Evolutionary conservation across 345 rosid genomes (phyloP), one percentile per base, ranked within the genome.

Genomic region (Luvunga scandens): DNA sequence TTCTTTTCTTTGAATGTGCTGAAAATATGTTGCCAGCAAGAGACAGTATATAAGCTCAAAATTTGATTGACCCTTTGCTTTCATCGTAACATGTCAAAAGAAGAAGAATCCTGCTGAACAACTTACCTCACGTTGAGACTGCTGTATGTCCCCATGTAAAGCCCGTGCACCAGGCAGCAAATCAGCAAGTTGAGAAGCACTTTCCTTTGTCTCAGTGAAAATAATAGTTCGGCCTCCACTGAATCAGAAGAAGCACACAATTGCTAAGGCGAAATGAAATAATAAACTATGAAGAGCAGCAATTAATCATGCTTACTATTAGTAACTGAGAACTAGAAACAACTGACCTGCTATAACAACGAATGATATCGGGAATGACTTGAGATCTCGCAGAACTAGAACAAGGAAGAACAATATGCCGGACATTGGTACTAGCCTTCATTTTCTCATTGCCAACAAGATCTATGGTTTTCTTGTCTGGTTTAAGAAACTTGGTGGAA

Each of bases 401-500:
- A 81, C 98, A 97, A 38, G 98, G 98, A 80, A 97, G 83, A 67
- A 88, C 91, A 79, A 94, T 90, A 79, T 97, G 99, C 81, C 96
- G 85, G 50, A 97, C 99, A 83, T 75, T 94, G 45, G 86, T 91
- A 76, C 98, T 94, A 34, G 99, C 99, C 90, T 97, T 97, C 98
- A 94, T 90, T 80, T 91, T 94, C 85, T 93, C 98, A 81, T 94
- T 93, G 77, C 98, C 99, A 73, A 97, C 99, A 77, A 97, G 98
- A 89, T 97, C 99, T 63, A 93, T 93, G 55, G 97, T 94, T 88
- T 87, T 89, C 92, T 88, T 91, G 2, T 81, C 68, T 77, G 81
- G 53, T 83, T 97, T 97, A 65, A 94, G 94, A 87, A 94, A 97
- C 86, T 81, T 91, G 22, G 83, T 24, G 64, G 95, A 70, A 76